Evolutionary conservation across 140 eudicot species (phyloP), one percentile per base, ranked within the genome.

Genomic region (Bidens hawaiensis): DNA sequence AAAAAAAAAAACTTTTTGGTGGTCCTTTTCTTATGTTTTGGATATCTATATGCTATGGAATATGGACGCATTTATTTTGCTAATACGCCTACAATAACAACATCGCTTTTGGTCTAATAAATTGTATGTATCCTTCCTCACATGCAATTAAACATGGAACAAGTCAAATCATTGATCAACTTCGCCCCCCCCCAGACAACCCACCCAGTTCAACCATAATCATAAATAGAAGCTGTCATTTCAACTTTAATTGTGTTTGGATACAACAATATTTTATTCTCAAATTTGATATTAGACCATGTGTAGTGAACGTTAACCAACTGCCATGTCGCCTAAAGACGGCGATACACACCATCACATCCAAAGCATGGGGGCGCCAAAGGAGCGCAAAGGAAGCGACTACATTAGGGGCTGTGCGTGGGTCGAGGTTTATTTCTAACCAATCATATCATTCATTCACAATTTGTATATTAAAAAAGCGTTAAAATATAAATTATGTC

Each of bases 121-220:
- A n/a, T 63, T 63, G 59, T 50, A 53, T 43, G 22, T 40, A 52
- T 63, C 34, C 34, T 40, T 17, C 15, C 24, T 42, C 50, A 71
- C 59, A 41, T n/a, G n/a, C 36, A 10, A 38, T 9, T 34, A 40
- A 4, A 53, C 21, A 53, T 53, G 13, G 34, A 53, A 25, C 38
- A 53, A 53, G 60, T 53, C 38, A 53, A 53, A 25, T 53, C 38
- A 24, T 53, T 14, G 17, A 19, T 24, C 36, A 51, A 51, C 50
- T 6, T 45, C 23, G 16, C n/a, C n/a, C n/a, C n/a, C 25, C 26
- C 21, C 58, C 34, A 51, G 24, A 51, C 58, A 23, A n/a, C 58
- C 10, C 34, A 51, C 59, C 34, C 34, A 51, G 24, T 23, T 14
- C 36, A 51, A 23, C 33, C 10, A 0, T 49, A 23, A 51, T 51